Conservation (phyloP, 2,329 filamentous ascomycete genomes). For the Paecilomyces dactylethromorphus region DNA sequence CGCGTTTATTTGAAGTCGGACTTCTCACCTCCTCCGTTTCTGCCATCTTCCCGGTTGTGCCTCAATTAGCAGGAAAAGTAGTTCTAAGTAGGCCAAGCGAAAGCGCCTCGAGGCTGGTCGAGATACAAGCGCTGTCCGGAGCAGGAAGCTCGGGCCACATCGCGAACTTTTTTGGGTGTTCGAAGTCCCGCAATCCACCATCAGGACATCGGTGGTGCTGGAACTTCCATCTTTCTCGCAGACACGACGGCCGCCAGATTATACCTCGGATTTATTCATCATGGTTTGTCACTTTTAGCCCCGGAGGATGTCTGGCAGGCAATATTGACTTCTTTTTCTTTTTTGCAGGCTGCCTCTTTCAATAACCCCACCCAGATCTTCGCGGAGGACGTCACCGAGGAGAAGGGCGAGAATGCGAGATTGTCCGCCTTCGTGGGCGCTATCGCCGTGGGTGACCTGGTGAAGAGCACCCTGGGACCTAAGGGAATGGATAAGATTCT, state of each 20-base stretch:
- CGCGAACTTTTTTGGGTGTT: conserved; percentile 20
- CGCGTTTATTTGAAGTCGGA: conserved; percentile 45
- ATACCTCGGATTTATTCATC: conserved; percentile 9
- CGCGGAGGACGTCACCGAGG: conserved; percentile 90
- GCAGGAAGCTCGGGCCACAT: conserved; percentile 19
- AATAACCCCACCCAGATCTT: conserved; percentile 93
- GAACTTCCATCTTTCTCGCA: background rate
- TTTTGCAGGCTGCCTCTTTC: conserved; percentile 28
- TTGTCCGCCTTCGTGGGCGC: conserved; percentile 96
- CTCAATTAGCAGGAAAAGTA: background rate
- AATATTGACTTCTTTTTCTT: conserved; percentile 4
- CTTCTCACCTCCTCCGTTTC: conserved; percentile 16
- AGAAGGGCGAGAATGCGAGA: conserved; percentile 98
- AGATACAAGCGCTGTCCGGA: background rate
- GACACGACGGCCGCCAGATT: background rate
- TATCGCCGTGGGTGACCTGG: conserved; percentile 93
- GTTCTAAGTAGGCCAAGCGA: background rate
- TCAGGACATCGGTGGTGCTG: background rate
- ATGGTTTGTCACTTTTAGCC: conserved; percentile 20
- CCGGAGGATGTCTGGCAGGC: background rate
- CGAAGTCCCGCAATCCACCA: conserved; percentile 12
- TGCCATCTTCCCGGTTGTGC: conserved; percentile 18
- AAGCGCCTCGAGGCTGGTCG: background rate
- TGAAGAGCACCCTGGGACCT: conserved; percentile 93
- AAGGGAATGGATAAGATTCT: conserved; percentile 99